These are phyloP conservation scores for Kluyveromyces siamensis DNA, from an alignment of 805 yeast species.

Conservation along the genomic window DNA sequence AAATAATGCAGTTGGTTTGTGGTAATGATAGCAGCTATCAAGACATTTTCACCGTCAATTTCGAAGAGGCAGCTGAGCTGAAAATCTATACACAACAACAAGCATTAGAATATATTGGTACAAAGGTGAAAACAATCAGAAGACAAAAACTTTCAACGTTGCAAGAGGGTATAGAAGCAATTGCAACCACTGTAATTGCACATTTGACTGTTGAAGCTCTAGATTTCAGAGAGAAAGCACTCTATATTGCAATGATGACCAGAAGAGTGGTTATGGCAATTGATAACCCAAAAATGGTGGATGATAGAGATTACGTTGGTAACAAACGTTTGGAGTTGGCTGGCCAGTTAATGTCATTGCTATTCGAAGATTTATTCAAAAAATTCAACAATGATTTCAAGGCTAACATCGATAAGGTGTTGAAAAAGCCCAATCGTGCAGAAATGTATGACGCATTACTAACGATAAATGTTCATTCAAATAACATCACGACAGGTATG, in stretches of 20 bases:
- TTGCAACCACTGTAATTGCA: conserved; percentile 93
- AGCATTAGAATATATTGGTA: conserved; percentile 85
- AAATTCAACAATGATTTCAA: conserved; percentile 93
- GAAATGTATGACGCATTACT: conserved; percentile 90
- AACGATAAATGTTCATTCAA: conserved; percentile 83
- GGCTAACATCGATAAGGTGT: conserved; percentile 84
- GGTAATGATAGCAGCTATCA: conserved; percentile 85
- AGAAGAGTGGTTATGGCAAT: conserved; percentile 93
- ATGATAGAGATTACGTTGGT: conserved; percentile 97
- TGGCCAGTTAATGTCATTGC: conserved; percentile 89
- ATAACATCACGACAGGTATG: conserved; percentile 87
- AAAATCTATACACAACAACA: conserved; percentile 88
- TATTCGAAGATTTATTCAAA: conserved; percentile 95
- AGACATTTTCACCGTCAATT: conserved; percentile 84
- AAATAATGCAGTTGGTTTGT: conserved; percentile 88
- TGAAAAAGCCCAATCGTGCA: conserved; percentile 90
- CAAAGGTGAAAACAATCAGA: conserved; percentile 86
- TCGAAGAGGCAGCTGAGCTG: conserved; percentile 84
- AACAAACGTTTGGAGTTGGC: conserved; percentile 95
- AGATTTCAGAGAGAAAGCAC: conserved; percentile 88
- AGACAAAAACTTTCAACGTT: conserved; percentile 72
- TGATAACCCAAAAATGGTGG: conserved; percentile 91
- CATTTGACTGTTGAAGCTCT: conserved; percentile 79
- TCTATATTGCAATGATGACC: conserved; percentile 93
- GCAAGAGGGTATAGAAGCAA: conserved; percentile 95